These are phyloP conservation scores for Rubus parviflorus DNA, from an alignment of 306 rosid species.

Conservation along the genomic window DNA sequence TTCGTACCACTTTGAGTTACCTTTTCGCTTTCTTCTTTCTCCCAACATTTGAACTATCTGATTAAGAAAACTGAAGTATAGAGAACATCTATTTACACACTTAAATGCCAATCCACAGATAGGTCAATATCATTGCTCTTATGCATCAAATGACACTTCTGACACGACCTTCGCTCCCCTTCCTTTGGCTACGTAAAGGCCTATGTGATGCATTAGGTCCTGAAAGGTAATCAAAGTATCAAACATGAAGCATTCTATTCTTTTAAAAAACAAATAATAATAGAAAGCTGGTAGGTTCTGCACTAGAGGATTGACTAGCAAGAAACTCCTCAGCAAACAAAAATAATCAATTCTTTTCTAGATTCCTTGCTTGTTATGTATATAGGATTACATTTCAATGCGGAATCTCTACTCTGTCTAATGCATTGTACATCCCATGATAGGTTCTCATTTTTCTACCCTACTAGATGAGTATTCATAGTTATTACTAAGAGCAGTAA, in stretches of 20 bases:
- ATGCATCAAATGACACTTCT: conserved; percentile 55
- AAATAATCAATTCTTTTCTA: background rate
- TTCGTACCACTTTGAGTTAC: background rate
- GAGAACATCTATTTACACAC: background rate
- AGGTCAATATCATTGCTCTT: conserved; percentile 4
- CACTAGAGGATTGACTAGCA: background rate
- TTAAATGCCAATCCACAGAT: background rate
- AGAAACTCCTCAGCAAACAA: background rate
- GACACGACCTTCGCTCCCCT: conserved; percentile 89
- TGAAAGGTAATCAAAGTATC: conserved; percentile 24
- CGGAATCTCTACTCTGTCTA: background rate
- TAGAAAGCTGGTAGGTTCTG: background rate
- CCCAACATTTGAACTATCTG: background rate
- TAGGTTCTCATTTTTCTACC: background rate
- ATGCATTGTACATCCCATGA: background rate
- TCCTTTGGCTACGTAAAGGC: conserved; percentile 74
- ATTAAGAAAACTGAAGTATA: background rate
- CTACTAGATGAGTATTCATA: background rate
- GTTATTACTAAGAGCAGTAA: background rate
- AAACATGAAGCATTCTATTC: background rate
- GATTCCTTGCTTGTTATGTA: background rate
- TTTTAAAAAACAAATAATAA: background rate
- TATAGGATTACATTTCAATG: background rate
- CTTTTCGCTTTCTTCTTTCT: background rate
- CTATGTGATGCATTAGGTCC: conserved; percentile 89